Evolutionary conservation across 2,329 filamentous ascomycete species (phyloP), one percentile per base, ranked within the genome.

Genomic region (Sporothrix luriei): DNA sequence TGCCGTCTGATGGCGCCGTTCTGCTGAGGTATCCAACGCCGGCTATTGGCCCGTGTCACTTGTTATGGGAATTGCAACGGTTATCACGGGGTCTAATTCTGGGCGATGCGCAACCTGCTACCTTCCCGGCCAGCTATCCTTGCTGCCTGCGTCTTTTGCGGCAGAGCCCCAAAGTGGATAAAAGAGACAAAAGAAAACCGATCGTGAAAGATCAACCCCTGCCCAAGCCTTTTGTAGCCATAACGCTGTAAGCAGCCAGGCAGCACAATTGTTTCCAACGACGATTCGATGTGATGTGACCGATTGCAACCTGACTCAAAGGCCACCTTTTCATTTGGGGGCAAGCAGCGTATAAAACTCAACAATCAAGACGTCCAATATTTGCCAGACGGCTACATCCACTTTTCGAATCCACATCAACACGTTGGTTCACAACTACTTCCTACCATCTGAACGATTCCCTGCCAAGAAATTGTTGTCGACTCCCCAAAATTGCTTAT

Each of bases 11-110:
- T n/a, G 33, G 33, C 33, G 33, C 33, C 33, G 6, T 33, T 33
- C 67, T 67, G 69, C 69, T 69, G 71, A 71, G 54, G 26, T 70
- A 72, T 71, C 24, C 66, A 48, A 21, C 33, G 16, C 13, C 62
- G 11, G 62, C 61, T 49, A 72, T 72, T 72, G 64, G 71, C 38
- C 61, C 46, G 49, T 62, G 26, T 3, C 3, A 43, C 43, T 14
- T 40, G 33, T 40, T 6, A 29, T 51, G 46, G 43, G 26, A 52
- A 46, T 19, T 13, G 29, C 33, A 51, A 33, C 10, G 21, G 26
- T 19, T 7, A 69, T 43, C 40, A 29, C 11, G 48, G 40, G 26
- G 21, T 48, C 59, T 62, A 16, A 26, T 43, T n/a, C 38, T 26
- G 57, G 57, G 29, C 52, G 29, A 4, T 55, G 26, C 26, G 14